A percentile compares a stretch with the other conserved stretches of the same genome.
Evolutionary conservation across 495 filamentous ascomycete genomes (phyloP).

Genomic region (Penicillium fimorum): DNA sequence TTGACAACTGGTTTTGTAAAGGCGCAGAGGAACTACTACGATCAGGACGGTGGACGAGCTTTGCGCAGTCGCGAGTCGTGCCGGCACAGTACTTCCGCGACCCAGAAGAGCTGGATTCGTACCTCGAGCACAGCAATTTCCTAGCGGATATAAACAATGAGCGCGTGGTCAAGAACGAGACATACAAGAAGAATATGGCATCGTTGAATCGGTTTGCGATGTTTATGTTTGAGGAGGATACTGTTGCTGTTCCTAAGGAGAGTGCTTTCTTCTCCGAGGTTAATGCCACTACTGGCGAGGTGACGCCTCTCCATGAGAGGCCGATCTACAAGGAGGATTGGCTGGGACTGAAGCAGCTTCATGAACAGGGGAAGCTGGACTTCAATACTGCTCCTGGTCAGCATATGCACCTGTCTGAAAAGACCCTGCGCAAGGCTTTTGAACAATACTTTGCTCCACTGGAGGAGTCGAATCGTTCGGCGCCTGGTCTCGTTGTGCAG

Average conservation of each 20-base stretch:
- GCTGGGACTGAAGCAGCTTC: slow-evolving; percentile 80
- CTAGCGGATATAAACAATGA: slow-evolving; percentile 99
- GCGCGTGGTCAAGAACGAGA: slow-evolving; percentile 66
- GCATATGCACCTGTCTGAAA: slow-evolving; percentile 81
- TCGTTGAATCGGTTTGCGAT: slow-evolving; percentile 77
- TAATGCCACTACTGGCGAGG: slow-evolving; percentile 60
- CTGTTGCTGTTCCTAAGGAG: slow-evolving; percentile 85
- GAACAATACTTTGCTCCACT: slow-evolving; percentile 62
- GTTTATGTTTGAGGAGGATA: slow-evolving; percentile 87
- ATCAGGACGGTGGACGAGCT: slow-evolving; percentile 68
- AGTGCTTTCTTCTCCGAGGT: slow-evolving; percentile 89
- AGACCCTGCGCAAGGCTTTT: slow-evolving; percentile 65
- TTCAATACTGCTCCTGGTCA: slow-evolving; percentile 67
- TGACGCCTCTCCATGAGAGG: slow-evolving; percentile 67
- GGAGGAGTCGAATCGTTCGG: slow-evolving; percentile 11
- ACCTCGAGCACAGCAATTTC: slow-evolving; percentile 83
- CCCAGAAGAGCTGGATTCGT: slow-evolving; percentile 64
- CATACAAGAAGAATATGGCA: slow-evolving; percentile 70
- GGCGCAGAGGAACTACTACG: slow-evolving; percentile 70
- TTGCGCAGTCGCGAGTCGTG: slow-evolving; percentile 75
- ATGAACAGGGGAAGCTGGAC: slow-evolving; percentile 72
- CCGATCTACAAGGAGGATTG: slow-evolving; percentile 87
- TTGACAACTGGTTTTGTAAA: slow-evolving; percentile 75
- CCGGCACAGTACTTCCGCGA: slow-evolving; percentile 96
- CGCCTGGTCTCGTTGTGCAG: slow-evolving; percentile 25